Percentiles rank a stretch among this genome's conserved stretches.
These are phyloP conservation scores for Suillus sp. DNA, from an alignment of 768 basidiomycete genomes.

Conservation along the genomic window DNA sequence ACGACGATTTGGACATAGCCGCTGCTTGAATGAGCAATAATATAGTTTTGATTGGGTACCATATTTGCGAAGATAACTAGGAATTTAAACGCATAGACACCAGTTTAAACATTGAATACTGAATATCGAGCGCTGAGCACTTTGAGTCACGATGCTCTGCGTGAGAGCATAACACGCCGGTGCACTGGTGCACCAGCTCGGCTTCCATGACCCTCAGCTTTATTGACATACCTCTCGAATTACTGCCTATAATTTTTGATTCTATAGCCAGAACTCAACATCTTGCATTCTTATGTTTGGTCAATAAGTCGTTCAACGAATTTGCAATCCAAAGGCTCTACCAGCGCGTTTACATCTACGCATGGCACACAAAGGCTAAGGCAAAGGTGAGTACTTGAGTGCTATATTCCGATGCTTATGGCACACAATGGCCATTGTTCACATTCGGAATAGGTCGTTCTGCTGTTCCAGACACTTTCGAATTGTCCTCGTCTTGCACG, in stretches of 20 bases:
- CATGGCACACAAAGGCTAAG: conserved; percentile 73
- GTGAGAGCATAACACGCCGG: background rate
- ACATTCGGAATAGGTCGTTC: conserved; percentile 46
- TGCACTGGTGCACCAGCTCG: background rate
- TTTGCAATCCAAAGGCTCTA: conserved; percentile 60
- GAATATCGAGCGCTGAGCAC: too few species aligned
- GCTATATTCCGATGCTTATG: conserved; percentile 6
- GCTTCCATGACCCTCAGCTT: conserved; percentile 44
- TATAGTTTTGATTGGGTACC: too few species aligned
- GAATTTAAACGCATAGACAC: too few species aligned
- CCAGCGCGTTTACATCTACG: conserved; percentile 57
- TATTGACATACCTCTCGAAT: conserved; percentile 63
- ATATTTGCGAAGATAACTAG: too few species aligned
- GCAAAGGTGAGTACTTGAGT: conserved; percentile 51
- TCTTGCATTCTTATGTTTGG: conserved; percentile 53
- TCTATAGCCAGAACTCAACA: conserved; percentile 55
- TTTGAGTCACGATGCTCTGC: too few species aligned
- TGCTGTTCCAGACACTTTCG: conserved; percentile 64
- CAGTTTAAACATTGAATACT: too few species aligned
- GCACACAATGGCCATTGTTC: background rate
- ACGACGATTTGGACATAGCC: too few species aligned
- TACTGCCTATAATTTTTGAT: conserved; percentile 57
- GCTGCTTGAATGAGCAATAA: too few species aligned
- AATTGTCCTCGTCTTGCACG: conserved; percentile 55
- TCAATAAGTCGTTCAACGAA: conserved; percentile 55